phyloP scores from a whole-genome alignment of 2,329 filamentous ascomycete species.

The Monilinia fructigena region DNA sequence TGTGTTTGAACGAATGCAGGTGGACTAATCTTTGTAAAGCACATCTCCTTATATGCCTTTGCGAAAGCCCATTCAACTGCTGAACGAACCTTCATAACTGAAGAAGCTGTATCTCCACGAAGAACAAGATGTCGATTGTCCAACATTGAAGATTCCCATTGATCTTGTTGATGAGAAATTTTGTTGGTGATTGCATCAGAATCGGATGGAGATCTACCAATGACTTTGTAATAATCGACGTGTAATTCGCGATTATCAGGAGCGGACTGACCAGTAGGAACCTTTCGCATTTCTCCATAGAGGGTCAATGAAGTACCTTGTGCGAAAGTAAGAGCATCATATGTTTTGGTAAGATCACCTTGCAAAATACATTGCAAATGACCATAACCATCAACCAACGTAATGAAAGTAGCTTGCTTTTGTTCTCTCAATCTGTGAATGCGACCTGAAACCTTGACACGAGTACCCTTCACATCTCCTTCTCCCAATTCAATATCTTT shows the following conservation, averaged over 20 bases:
- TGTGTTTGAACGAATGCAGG: constrained; percentile 78
- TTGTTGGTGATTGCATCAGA: constrained; percentile 74
- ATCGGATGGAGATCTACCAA: constrained; percentile 67
- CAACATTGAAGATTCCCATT: constrained; percentile 45
- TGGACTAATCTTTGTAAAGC: constrained; percentile 68
- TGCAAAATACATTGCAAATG: constrained; percentile 79
- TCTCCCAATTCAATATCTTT: constrained; percentile 63
- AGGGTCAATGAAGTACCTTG: constrained; percentile 69
- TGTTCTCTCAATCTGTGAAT: constrained; percentile 80
- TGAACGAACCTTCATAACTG: constrained; percentile 70
- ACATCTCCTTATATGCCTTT: constrained; percentile 61
- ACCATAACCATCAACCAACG: constrained; percentile 80
- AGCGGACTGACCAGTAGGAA: constrained; percentile 64
- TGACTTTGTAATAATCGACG: constrained; percentile 69
- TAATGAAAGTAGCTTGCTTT: constrained; percentile 83
- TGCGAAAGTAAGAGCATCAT: constrained; percentile 69
- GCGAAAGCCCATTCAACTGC: constrained; percentile 68
- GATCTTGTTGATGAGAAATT: constrained; percentile 67
- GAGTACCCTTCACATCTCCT: constrained; percentile 60
- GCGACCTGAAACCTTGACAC: constrained; percentile 77
- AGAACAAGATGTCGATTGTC: constrained; percentile 71
- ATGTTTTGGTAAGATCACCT: constrained; percentile 75
- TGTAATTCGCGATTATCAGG: constrained; percentile 70
- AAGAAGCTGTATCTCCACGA: constrained; percentile 65
- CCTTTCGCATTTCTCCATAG: constrained; percentile 65